Evolutionary conservation across 2,329 filamentous ascomycete genomes (phyloP).

Genomic region (Elsinoe batatas): DNA sequence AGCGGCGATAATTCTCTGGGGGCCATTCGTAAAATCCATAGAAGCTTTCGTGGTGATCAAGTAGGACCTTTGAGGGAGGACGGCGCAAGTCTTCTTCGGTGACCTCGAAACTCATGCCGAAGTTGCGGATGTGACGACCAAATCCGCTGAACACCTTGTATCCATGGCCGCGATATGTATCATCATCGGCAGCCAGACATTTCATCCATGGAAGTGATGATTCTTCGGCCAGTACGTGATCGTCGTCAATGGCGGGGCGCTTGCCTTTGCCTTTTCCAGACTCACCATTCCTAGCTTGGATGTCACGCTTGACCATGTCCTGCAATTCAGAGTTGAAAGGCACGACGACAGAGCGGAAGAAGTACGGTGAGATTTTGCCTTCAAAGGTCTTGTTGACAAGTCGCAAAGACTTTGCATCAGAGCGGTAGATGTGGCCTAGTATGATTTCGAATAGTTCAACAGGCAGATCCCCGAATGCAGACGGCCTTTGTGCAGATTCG

Average conservation of each 20-base stretch:
- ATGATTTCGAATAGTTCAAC: conserved; percentile 55
- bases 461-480: conserved; percentile 37
- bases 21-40: conserved; percentile 61
- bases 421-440: conserved; percentile 44
- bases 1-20: conserved; percentile 48
- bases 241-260: conserved; percentile 12
- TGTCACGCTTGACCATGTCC: conserved; percentile 33
- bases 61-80: conserved; percentile 48
- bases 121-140: conserved; percentile 50
- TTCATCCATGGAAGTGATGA: conserved; percentile 33
- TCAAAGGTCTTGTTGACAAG: conserved; percentile 53
- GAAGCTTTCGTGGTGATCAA: conserved; percentile 47
- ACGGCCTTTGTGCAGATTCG: conserved; percentile 26
- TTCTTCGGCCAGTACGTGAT: conserved; percentile 17
- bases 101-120: conserved; percentile 61
- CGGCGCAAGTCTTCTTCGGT: conserved; percentile 41
- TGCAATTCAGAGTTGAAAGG: conserved; percentile 57
- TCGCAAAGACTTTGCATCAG: conserved; percentile 51
- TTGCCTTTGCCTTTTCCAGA: conserved; percentile 28
- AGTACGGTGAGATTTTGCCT: conserved; percentile 44
- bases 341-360: conserved; percentile 55
- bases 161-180: conserved; percentile 47
- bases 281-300: conserved; percentile 8
- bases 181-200: conserved; percentile 27
- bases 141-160: conserved; percentile 54